Evolutionary conservation across 2,329 filamentous ascomycete genomes (phyloP).

Genomic region (Aureobasidium sp.): DNA sequence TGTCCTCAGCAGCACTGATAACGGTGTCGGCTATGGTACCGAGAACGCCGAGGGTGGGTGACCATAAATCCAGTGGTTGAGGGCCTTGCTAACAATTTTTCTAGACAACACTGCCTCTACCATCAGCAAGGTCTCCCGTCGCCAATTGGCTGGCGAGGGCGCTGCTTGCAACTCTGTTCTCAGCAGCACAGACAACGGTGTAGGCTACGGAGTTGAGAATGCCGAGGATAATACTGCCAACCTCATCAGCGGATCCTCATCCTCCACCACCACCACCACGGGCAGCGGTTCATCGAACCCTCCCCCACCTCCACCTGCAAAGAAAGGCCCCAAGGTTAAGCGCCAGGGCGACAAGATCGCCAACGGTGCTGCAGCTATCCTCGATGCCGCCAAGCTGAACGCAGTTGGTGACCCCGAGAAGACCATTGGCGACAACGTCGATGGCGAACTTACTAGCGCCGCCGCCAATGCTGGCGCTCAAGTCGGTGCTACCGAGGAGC

Average conservation of each 20-base stretch:
- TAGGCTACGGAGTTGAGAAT: constrained; percentile 23
- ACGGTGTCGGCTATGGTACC: constrained; percentile 21
- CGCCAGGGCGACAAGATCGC: constrained; percentile 10
- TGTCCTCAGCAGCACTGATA: constrained; percentile 21
- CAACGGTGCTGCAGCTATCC: constrained; percentile 17
- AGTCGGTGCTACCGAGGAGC: constrained; percentile 18
- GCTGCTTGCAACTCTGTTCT: constrained; percentile 21
- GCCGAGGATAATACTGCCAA: constrained; percentile 14
- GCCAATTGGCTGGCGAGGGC: constrained; percentile 22
- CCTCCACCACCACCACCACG: neutral
- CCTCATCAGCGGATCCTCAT: neutral
- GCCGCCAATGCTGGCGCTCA: constrained; percentile 19
- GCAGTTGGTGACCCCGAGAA: neutral
- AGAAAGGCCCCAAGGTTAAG: neutral
- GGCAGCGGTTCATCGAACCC: neutral
- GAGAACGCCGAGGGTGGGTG: constrained; percentile 18
- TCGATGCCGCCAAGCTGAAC: constrained; percentile 10
- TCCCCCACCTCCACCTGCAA: neutral
- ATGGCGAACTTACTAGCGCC: constrained; percentile 19
- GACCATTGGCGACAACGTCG: constrained; percentile 15
- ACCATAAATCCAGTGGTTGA: fast-evolving
- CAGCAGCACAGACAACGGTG: constrained; percentile 20
- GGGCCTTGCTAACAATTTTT: neutral
- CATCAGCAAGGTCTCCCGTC: neutral
- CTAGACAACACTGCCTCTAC: constrained; percentile 18